Evolutionary conservation across 116 monocot species (phyloP).

Genomic region (Zostera marina): DNA sequence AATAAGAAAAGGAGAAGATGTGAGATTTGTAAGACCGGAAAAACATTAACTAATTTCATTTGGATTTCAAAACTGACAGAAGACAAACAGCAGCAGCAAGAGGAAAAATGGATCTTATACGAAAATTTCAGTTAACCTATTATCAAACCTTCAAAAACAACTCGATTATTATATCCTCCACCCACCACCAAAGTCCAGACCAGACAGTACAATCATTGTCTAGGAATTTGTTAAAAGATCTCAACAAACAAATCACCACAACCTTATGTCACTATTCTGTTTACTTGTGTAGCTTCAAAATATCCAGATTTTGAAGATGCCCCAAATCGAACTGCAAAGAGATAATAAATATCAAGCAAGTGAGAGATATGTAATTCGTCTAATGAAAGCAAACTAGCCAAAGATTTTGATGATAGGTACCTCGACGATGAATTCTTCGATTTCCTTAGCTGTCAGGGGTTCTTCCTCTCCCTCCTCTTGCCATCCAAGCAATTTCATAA

Average conservation of each 20-base stretch:
- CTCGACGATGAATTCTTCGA: slow-evolving; percentile 23
- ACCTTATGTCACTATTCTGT: neutral
- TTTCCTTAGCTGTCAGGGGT: slow-evolving; percentile 42
- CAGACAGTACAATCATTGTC: neutral
- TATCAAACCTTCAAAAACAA: neutral
- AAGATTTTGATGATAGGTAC: slow-evolving; percentile 11
- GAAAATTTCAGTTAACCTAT: slow-evolving; percentile 1
- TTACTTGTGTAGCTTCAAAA: neutral
- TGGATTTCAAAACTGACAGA: slow-evolving; percentile 1
- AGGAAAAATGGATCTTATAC: slow-evolving; percentile 1
- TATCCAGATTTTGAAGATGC: neutral
- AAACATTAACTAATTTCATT: slow-evolving; percentile 1
- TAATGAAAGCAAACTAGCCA: neutral
- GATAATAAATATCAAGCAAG: neutral
- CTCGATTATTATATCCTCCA: neutral
- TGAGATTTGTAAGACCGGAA: neutral
- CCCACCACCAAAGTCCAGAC: neutral
- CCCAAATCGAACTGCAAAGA: neutral
- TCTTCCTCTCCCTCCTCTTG: slow-evolving; percentile 25
- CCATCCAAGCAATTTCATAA: slow-evolving; percentile 48
- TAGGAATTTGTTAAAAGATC: neutral
- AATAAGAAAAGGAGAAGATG: too few species aligned
- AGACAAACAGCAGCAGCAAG: neutral
- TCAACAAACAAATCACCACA: neutral
- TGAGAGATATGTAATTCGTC: neutral